A percentile compares a stretch with the other conserved stretches of the same genome.
phyloP scores from a whole-genome alignment of 2,329 filamentous ascomycete genomes.

The Ceratocystis cacaofunesta region DNA sequence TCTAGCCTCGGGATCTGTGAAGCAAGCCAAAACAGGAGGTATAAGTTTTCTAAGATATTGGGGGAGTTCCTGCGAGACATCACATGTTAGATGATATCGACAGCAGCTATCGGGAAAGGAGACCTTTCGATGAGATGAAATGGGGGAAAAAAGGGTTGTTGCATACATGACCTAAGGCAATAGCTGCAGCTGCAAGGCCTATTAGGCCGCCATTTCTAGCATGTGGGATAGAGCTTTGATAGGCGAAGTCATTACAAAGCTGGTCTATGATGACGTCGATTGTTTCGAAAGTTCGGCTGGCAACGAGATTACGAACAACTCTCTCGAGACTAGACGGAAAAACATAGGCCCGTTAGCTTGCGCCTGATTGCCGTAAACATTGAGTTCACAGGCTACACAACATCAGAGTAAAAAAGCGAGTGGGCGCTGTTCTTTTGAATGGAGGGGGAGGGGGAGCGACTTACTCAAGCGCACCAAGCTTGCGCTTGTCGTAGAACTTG shows the following conservation, averaged over 20 bases:
- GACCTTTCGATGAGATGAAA: slow-evolving; percentile 11
- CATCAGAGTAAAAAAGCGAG: too few relatives aligned
- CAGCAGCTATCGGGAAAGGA: background rate
- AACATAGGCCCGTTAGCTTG: background rate
- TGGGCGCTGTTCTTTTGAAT: background rate
- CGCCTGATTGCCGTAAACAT: background rate
- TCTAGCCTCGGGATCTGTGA: slow-evolving; percentile 92
- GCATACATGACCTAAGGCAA: slow-evolving; percentile 79
- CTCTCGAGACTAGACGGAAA: slow-evolving; percentile 59
- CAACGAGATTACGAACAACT: slow-evolving; percentile 71
- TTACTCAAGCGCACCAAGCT: slow-evolving; percentile 90
- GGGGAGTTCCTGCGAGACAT: slow-evolving; percentile 52
- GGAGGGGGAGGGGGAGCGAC: slow-evolving; percentile 24
- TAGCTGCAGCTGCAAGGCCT: slow-evolving; percentile 85
- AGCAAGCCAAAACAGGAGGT: slow-evolving; percentile 90
- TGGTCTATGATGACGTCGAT: slow-evolving; percentile 86
- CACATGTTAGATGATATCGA: background rate
- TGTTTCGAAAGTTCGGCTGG: slow-evolving; percentile 58
- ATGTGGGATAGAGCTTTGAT: slow-evolving; percentile 91
- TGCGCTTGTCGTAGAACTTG: slow-evolving; percentile 97
- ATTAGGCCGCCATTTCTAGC: slow-evolving; percentile 93
- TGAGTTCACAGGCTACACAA: too few relatives aligned
- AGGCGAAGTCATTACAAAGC: slow-evolving; percentile 93
- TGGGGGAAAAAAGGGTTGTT: background rate
- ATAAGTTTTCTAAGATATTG: slow-evolving; percentile 88